Conservation (phyloP, 139 green algal genomes). For the Chlamydomonas sphaeroides region DNA sequence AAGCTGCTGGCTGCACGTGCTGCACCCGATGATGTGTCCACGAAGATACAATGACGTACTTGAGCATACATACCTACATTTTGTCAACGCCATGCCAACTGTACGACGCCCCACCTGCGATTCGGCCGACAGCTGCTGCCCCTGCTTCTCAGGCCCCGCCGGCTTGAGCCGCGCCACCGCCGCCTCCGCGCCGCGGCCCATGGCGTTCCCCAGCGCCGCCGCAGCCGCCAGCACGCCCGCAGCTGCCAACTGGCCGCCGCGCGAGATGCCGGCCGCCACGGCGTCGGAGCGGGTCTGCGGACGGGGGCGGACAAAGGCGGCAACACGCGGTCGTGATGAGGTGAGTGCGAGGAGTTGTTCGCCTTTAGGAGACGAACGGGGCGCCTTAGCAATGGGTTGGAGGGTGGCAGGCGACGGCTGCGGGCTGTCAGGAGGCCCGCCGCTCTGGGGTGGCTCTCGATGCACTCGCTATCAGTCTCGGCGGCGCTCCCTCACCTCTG, state of each 20-base stretch:
- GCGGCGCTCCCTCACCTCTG: too few species aligned
- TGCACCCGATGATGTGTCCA: too few species aligned
- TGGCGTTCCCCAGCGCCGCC: neutral
- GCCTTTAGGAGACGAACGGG: neutral
- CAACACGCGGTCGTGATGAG: too few species aligned
- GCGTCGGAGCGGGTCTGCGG: neutral
- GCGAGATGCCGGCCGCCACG: neutral
- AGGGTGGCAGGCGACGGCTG: neutral
- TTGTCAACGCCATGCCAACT: too few species aligned
- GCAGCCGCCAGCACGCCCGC: slow-evolving; percentile 17
- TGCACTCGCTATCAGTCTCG: too few species aligned
- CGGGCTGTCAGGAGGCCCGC: too few species aligned
- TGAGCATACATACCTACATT: neutral
- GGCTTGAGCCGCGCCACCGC: slow-evolving; percentile 7
- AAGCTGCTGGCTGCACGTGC: too few species aligned
- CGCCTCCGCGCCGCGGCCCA: slow-evolving; percentile 6
- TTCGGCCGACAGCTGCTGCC: neutral
- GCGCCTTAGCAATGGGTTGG: neutral
- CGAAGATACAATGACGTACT: neutral
- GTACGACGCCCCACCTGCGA: slow-evolving; percentile 10
- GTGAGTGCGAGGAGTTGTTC: neutral
- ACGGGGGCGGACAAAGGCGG: neutral
- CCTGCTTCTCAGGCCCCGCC: neutral
- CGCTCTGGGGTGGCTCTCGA: too few species aligned
- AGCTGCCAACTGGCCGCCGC: slow-evolving; percentile 21